Evolutionary conservation across 2,329 filamentous ascomycete species (phyloP), one percentile per base, ranked within the genome.

Genomic region (Rutstroemia sydowiana): DNA sequence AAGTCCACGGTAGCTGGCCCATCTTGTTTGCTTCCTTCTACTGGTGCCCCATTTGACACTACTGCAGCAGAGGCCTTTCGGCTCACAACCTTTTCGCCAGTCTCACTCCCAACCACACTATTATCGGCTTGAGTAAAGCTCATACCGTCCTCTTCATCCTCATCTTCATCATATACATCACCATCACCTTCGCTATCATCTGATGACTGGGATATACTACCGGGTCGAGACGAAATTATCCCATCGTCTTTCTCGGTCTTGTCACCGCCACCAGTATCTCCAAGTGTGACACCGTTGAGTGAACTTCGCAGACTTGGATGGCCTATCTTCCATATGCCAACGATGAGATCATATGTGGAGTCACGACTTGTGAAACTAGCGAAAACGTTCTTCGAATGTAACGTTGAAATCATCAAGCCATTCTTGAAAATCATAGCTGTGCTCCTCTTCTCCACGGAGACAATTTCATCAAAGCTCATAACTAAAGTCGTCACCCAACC

Each of bases 401-500:
- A 73, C 0, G 93, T 98, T 45, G 95, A 90, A 40, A 98, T 95
- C 71, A 95, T 93, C 51, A 98, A 87, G 3, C 92, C 95, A 65
- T 98, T 98, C 54, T 95, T 95, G 71, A 98, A 97, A 1, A 98
- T 76, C 55, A 98, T 77, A 0, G 93, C 93, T 0, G 93, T 98
- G 66, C 84, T 96, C 68, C 95, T 87, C 73, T 97, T 97, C 70
- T 98, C 93, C 7, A 98, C 87, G 1, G 92, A 90, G 18, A 97
- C 88, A 53, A 98, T 88, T 69, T 98, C 93, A 65, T 98, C 93
- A 66, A 98, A 98, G 68, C 90, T 95, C 73, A 98, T 95, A 48
- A 98, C 92, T 39, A 98, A 75, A 1, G 93, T 98, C 0, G 93
- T 98, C 20, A 95, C 87, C 93, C 93, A 98, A 49, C 93, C 93